Evolutionary conservation across 2,329 filamentous ascomycete species (phyloP).

Genomic region (Aspergillus sp.): DNA sequence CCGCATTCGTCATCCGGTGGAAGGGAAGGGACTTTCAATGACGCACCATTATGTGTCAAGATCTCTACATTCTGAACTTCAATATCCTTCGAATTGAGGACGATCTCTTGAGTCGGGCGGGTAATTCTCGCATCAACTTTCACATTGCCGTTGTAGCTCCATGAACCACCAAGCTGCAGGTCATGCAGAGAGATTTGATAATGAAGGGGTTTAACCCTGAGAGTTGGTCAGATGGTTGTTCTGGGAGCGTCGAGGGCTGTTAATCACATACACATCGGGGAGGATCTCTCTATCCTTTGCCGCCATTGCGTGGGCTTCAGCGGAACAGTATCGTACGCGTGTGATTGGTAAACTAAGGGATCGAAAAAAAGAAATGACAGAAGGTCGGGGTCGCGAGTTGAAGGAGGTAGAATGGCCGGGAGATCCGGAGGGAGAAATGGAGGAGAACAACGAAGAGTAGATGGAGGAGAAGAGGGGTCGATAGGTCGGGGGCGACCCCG

Average conservation of each 20-base stretch:
- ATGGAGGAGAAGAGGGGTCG: constrained; percentile 22
- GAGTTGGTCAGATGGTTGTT: constrained; percentile 3
- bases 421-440: constrained; percentile 12
- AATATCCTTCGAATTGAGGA: constrained; percentile 79
- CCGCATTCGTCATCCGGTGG: neutral
- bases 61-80: constrained; percentile 58
- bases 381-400: constrained; percentile 10
- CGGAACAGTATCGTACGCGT: constrained; percentile 32
- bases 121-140: constrained; percentile 70
- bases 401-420: constrained; percentile 13
- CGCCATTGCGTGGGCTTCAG: constrained; percentile 38
- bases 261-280: constrained; percentile 35
- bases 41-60: constrained; percentile 28
- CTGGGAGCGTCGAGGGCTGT: neutral
- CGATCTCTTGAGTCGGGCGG: constrained; percentile 66
- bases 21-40: neutral
- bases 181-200: constrained; percentile 78
- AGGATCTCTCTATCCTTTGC: constrained; percentile 40
- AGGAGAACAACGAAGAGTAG: constrained; percentile 11
- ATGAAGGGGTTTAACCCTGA: constrained; percentile 71
- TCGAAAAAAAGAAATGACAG: constrained; percentile 9
- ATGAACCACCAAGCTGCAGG: constrained; percentile 63
- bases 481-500: constrained; percentile 17
- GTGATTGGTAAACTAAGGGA: constrained; percentile 11
- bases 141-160: constrained; percentile 80